A percentile compares a stretch with the other conserved stretches of the same genome.
Evolutionary conservation across 2,329 filamentous ascomycete species (phyloP).

Genomic region (Calonectria pseudoturangicola): DNA sequence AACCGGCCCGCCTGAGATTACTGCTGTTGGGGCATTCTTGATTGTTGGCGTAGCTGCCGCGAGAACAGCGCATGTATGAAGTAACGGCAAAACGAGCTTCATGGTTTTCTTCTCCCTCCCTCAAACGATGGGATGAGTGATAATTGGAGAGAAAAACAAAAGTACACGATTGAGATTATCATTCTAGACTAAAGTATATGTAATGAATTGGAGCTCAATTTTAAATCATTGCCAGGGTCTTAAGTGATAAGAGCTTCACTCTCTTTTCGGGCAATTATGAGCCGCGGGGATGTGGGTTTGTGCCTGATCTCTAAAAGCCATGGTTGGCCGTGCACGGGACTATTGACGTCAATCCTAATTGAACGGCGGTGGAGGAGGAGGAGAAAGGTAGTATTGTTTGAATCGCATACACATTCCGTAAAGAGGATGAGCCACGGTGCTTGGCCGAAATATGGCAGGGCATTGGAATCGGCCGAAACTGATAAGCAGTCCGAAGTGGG

Average conservation of each 20-base stretch:
- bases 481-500: conserved; percentile 9
- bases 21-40: conserved; percentile 4
- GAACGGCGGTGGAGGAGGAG: not conserved
- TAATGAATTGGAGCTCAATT: conserved; percentile 4
- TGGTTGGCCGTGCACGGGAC: not conserved
- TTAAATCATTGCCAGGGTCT: not conserved
- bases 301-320: not conserved
- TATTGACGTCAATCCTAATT: not conserved
- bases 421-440: conserved; percentile 12
- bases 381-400: not conserved
- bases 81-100: not conserved
- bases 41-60: not conserved
- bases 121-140: no score
- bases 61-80: not conserved
- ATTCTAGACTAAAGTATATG: not conserved
- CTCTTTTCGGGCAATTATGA: not conserved
- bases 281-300: not conserved
- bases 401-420: conserved; percentile 1
- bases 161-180: not conserved
- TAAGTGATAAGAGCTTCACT: not conserved
- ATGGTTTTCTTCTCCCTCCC: not conserved
- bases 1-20: not conserved
- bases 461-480: conserved; percentile 1
- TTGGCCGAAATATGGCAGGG: not conserved
- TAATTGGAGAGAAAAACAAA: not conserved